A percentile compares a stretch with the other conserved stretches of the same genome.
Evolutionary conservation across 768 basidiomycete genomes (phyloP).

Genomic region (Leucocoprinus leucothites): DNA sequence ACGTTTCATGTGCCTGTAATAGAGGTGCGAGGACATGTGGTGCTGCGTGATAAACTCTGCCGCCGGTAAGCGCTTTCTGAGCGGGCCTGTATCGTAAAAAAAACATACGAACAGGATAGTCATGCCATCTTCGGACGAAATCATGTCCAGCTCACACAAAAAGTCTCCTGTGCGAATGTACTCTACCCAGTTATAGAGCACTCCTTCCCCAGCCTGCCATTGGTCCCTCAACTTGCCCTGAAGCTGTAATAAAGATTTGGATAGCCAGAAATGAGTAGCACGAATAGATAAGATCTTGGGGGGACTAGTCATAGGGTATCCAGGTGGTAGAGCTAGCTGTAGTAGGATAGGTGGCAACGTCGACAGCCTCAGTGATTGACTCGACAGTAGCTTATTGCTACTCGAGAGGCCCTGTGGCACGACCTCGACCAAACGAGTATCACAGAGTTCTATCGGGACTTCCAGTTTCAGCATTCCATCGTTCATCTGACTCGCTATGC

Average conservation of each 20-base stretch:
- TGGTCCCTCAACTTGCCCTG: conserved; percentile 40
- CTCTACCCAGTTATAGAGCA: conserved; percentile 72
- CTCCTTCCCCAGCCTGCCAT: conserved; percentile 60
- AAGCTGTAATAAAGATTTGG: conserved; percentile 33
- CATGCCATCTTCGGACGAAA: conserved; percentile 24
- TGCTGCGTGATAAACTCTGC: conserved; percentile 54
- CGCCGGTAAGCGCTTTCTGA: neutral
- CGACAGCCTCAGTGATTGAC: conserved; percentile 35
- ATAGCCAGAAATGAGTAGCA: conserved; percentile 59
- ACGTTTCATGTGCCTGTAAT: conserved; percentile 47
- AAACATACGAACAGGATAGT: conserved; percentile 23
- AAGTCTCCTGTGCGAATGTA: conserved; percentile 68
- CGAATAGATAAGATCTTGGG: conserved; percentile 56
- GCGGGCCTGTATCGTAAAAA: neutral
- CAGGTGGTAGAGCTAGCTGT: conserved; percentile 45
- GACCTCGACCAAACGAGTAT: conserved; percentile 37
- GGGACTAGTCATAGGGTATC: conserved; percentile 52
- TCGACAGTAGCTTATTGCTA: conserved; percentile 1
- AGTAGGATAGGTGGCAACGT: conserved; percentile 65
- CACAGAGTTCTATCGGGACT: conserved; percentile 60
- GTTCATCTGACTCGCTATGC: conserved; percentile 40
- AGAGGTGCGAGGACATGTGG: conserved; percentile 49
- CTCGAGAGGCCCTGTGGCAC: conserved; percentile 20
- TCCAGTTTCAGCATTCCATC: conserved; percentile 51
- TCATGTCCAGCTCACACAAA: conserved; percentile 41